Evolutionary conservation across 2,329 filamentous ascomycete species (phyloP), one percentile per base, ranked within the genome.

Genomic region (Arthrobotrys pseudoclavata): DNA sequence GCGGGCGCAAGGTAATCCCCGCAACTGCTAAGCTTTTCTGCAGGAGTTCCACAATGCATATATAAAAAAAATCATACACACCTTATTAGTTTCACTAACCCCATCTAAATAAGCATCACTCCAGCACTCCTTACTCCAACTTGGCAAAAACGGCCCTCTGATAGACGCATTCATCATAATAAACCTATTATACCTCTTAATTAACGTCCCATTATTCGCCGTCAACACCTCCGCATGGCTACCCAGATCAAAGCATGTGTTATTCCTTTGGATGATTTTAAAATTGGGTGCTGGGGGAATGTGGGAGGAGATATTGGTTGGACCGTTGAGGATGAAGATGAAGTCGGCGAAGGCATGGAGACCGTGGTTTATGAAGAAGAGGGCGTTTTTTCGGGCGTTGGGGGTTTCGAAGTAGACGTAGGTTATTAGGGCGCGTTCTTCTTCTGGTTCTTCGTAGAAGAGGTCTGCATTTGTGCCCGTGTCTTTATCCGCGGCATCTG

Each of bases 311-410:
- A 50, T 81, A 82, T 55, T 81, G 78, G 52, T 57, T 20, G 31
- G 18, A 34, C 84, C 84, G 61, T 84, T 83, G 55, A 85, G 79
- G 68, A 85, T 83, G 79, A 85, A 84, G 69, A 85, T 77, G 77
- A 85, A 85, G 79, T 85, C 84, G 48, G 84, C 84, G 0, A 76
- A 80, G 29, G 70, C 81, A 76, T 85, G 83, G 1, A 85, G 78
- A 22, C 83, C 84, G 63, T 84, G 82, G 79, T 60, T 37, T 5
- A 84, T 62, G 79, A 84, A 85, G 79, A 82, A 84, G 13, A 80
- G 34, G 18, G 84, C 74, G 80, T 84, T 84, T 40, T 80, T 76
- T 45, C 81, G 83, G 20, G 81, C 81, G 34, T 64, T 64, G 0
- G 79, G 80, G 20, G 83, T 83, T 71, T 85, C 83, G 31, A 81